Conservation (phyloP, 192 early-diverging fungal genomes). For the Lunasporangiospora selenospora region DNA sequence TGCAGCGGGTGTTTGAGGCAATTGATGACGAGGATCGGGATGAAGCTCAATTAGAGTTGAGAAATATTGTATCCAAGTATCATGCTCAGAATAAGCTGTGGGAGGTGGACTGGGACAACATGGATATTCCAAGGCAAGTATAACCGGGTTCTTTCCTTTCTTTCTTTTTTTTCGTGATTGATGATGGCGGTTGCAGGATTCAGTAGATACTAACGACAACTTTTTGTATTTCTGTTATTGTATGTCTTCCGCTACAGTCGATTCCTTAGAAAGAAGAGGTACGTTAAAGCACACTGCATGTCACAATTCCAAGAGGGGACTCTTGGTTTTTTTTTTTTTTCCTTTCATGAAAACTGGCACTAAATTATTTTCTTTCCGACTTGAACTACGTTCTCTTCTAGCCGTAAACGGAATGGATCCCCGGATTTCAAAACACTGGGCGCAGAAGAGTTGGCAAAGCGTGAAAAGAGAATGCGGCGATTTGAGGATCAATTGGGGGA, state of each 20-base stretch:
- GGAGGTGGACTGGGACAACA: conserved; percentile 73
- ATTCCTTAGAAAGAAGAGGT: background rate
- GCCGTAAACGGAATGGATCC: background rate
- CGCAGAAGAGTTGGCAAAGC: conserved; percentile 12
- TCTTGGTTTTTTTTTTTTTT: background rate
- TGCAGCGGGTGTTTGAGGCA: conserved; percentile 42
- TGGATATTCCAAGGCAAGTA: conserved; percentile 68
- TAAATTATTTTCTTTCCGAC: too few species aligned
- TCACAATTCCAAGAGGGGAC: background rate
- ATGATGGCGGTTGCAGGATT: background rate
- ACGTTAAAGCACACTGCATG: background rate
- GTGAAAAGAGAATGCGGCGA: conserved; percentile 32
- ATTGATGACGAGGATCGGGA: conserved; percentile 45
- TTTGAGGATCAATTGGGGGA: conserved; percentile 14
- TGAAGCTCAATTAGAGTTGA: conserved; percentile 62
- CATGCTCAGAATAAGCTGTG: conserved; percentile 52
- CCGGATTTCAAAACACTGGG: conserved; percentile 13
- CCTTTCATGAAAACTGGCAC: too few species aligned
- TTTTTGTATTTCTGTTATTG: background rate
- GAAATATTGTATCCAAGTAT: conserved; percentile 57
- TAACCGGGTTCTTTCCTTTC: background rate
- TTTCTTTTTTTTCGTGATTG: background rate
- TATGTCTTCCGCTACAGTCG: background rate
- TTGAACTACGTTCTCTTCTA: background rate
- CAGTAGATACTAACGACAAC: conserved; percentile 1